A percentile compares a stretch with the other conserved stretches of the same genome.
These are phyloP conservation scores for Phytophthora quininea DNA, from an alignment of 352 stramenopile species.

Conservation along the genomic window DNA sequence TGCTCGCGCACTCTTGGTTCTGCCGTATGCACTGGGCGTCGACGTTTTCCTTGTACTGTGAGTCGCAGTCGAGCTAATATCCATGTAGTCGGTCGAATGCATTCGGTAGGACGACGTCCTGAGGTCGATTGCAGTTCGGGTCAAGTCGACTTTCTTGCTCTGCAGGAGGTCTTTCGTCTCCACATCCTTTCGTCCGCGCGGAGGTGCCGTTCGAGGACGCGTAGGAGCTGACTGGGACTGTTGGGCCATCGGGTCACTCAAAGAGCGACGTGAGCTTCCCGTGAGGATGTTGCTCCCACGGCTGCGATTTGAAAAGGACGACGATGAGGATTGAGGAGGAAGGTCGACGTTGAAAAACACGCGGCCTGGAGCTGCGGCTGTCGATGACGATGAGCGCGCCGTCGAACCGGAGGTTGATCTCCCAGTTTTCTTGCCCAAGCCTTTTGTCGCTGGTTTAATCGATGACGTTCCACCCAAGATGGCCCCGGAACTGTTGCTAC, in stretches of 20 bases:
- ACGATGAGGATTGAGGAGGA: constrained; percentile 13
- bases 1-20: constrained; percentile 41
- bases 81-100: constrained; percentile 42
- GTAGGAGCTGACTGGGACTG: constrained; percentile 17
- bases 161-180: constrained; percentile 51
- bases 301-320: constrained; percentile 22
- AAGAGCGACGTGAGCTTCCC: constrained; percentile 19
- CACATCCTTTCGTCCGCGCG: constrained; percentile 44
- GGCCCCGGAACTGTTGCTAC: constrained; percentile 22
- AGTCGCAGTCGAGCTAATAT: background rate
- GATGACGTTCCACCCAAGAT: constrained; percentile 18
- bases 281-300: constrained; percentile 27
- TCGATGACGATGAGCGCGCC: constrained; percentile 19
- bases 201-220: constrained; percentile 51
- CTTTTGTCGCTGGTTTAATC: no score
- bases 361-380: constrained; percentile 21
- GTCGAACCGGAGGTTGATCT: constrained; percentile 10
- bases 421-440: constrained; percentile 16
- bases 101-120: constrained; percentile 29
- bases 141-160: constrained; percentile 48
- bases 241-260: constrained; percentile 27
- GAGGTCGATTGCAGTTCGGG: constrained; percentile 30
- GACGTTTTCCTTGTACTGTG: constrained; percentile 18
- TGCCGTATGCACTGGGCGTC: constrained; percentile 22
- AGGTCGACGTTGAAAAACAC: constrained; percentile 43